Evolutionary conservation across 768 basidiomycete species (phyloP).

Genomic region (Aureoboletus auriporus): DNA sequence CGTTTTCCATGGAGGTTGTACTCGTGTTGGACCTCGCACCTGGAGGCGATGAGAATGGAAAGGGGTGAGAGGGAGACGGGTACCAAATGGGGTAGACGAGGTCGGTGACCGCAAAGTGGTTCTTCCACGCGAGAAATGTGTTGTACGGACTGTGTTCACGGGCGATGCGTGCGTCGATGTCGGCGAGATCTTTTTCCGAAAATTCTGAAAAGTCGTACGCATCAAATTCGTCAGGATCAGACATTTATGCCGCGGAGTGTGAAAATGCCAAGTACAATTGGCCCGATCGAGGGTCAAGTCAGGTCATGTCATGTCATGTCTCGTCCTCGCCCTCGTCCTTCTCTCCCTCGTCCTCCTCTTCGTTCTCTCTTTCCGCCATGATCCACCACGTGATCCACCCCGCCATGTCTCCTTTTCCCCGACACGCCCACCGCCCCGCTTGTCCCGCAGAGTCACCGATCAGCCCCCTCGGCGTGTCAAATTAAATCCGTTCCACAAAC

Average conservation of each 20-base stretch:
- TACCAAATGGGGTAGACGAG: constrained; percentile 60
- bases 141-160: constrained; percentile 36
- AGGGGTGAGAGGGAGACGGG: constrained; percentile 8
- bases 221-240: constrained; percentile 36
- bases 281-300: background rate
- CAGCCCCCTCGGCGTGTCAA: background rate
- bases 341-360: background rate
- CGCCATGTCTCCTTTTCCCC: constrained; percentile 19
- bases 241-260: constrained; percentile 20
- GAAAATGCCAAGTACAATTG: background rate
- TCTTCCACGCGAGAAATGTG: constrained; percentile 41
- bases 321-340: constrained; percentile 1
- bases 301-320: constrained; percentile 1
- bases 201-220: constrained; percentile 52
- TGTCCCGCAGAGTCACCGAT: too few relatives aligned
- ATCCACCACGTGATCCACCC: background rate
- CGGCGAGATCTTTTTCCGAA: constrained; percentile 52
- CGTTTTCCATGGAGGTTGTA: constrained; percentile 65
- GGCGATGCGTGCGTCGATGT: constrained; percentile 26
- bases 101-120: constrained; percentile 57
- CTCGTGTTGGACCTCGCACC: constrained; percentile 81
- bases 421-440: too few relatives aligned
- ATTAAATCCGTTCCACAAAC: too few relatives aligned
- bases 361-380: background rate
- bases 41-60: constrained; percentile 24